Base-by-base conservation (phyloP, 2,329 filamentous ascomycete species). In the Ustilaginoidea virens region DNA sequence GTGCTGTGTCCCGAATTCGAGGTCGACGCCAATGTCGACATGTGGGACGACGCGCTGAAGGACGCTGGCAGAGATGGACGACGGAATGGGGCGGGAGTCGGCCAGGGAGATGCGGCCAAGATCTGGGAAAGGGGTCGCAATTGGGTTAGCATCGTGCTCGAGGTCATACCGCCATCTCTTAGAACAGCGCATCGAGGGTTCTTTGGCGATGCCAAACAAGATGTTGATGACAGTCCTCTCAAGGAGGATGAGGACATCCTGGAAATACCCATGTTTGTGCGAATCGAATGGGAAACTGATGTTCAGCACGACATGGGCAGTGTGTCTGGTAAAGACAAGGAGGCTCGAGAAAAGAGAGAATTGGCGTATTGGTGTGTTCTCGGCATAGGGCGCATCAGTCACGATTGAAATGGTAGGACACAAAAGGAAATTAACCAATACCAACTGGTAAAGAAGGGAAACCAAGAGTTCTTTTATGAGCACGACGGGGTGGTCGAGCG, bases 321-420 rank as follows among this genome's bases (percentile, higher is more conserved):
- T 4, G 55, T 58, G 7, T 44, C 55, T 2, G 52, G 54, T 20
- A 64, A 53, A 47, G 69, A 66, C 40, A 74, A 66, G 49, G 72
- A 69, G 25, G 69, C 61, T 27, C 76, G 66, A 50, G 80, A 87
- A 54, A 87, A 75, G 60, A 71, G 80, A 45, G 90, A 96, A 49
- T 58, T 96, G 53, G 85, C 85, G 31, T 96, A 93, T 55, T 98
- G 90, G 90, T 85, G 81, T 57, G 85, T 92, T 13, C 61, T 96
- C 20, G 87, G 87, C 4, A 69, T 92, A 33, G 90, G 90, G 7
- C 74, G 74, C 44, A 90, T 96, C 44, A 69, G 58, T 39, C 60
- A 63, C 46, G 55, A 61, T 32, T 49, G 25, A 17, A 23, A 20
- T 15, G 39, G 29, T 31, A 34, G 9, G 9, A 16, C 13, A 5